A percentile compares a stretch with the other conserved stretches of the same genome.
Conservation (phyloP, 2,329 filamentous ascomycete genomes). For the Microdochium paspali region DNA sequence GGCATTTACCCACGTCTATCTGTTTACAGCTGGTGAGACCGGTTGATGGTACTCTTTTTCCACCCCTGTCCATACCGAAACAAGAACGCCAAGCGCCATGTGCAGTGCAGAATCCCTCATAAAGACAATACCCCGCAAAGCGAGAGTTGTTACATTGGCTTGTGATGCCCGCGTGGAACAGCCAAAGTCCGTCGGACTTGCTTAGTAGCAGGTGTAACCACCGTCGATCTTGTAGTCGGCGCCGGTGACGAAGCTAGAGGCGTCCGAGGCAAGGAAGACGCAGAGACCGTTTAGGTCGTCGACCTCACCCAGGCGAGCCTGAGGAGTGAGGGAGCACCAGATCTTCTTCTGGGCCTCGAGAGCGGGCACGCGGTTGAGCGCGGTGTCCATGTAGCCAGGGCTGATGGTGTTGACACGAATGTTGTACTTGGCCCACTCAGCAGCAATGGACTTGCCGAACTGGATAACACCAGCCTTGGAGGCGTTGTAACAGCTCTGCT, state of each 20-base stretch:
- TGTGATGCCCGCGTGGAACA: neutral
- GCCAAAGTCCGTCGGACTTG: neutral
- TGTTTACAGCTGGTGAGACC: too few relatives aligned
- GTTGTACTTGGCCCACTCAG: conserved; percentile 74
- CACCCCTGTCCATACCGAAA: neutral
- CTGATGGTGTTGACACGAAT: conserved; percentile 81
- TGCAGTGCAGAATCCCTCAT: neutral
- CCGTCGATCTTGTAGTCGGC: conserved; percentile 64
- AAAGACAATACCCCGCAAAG: neutral
- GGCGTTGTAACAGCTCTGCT: conserved; percentile 76
- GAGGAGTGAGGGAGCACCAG: conserved; percentile 66
- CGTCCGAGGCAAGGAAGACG: conserved; percentile 66
- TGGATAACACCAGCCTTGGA: conserved; percentile 75
- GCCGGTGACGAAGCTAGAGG: conserved; percentile 69
- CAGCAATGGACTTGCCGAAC: conserved; percentile 70
- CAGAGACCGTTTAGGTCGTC: conserved; percentile 72
- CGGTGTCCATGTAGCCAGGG: conserved; percentile 81
- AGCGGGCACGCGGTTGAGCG: conserved; percentile 67
- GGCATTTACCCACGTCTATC: too few relatives aligned
- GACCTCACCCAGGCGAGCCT: conserved; percentile 61
- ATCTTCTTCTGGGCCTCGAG: conserved; percentile 76
- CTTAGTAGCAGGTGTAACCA: conserved; percentile 55
- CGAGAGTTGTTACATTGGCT: neutral
- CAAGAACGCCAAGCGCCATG: neutral
- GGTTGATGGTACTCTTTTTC: neutral